These are phyloP conservation scores for Spergularia marina DNA, from an alignment of 148 eudicot species.

Conservation along the genomic window DNA sequence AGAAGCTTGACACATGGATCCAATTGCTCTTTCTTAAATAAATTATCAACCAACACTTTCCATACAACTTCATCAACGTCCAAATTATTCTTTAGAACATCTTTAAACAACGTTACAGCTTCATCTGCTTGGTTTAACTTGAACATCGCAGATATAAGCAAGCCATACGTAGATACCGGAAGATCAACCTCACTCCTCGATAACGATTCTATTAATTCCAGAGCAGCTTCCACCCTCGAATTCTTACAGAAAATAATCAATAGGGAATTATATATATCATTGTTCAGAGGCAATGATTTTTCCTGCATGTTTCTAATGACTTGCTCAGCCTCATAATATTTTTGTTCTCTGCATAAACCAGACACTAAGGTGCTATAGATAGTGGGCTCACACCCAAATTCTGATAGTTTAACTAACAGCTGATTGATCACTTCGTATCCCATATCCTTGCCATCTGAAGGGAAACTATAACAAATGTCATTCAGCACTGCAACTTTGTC, in stretches of 20 bases:
- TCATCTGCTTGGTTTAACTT: conserved; percentile 34
- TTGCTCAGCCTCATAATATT: conserved; percentile 51
- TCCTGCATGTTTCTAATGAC: conserved; percentile 53
- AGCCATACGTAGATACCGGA: conserved; percentile 45
- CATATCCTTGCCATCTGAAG: conserved; percentile 29
- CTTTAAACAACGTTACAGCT: conserved; percentile 47
- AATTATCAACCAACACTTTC: conserved; percentile 64
- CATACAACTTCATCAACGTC: conserved; percentile 68
- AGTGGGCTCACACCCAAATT: conserved; percentile 55
- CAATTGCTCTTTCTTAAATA: conserved; percentile 47
- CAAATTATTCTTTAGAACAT: conserved; percentile 54
- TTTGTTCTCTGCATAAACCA: conserved; percentile 54
- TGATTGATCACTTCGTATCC: conserved; percentile 29
- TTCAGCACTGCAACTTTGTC: conserved; percentile 45
- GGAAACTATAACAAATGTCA: conserved; percentile 33
- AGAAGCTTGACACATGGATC: conserved; percentile 48
- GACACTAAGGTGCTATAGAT: conserved; percentile 44
- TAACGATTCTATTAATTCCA: conserved; percentile 42
- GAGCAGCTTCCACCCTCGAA: conserved; percentile 51
- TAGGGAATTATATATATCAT: conserved; percentile 40
- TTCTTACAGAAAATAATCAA: conserved; percentile 47
- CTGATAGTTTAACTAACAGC: conserved; percentile 53
- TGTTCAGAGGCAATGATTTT: conserved; percentile 40
- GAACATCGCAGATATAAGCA: conserved; percentile 52
- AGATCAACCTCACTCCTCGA: conserved; percentile 36